Conservation (phyloP, 192 early-diverging fungal genomes). For the Umbelopsis sp. region DNA sequence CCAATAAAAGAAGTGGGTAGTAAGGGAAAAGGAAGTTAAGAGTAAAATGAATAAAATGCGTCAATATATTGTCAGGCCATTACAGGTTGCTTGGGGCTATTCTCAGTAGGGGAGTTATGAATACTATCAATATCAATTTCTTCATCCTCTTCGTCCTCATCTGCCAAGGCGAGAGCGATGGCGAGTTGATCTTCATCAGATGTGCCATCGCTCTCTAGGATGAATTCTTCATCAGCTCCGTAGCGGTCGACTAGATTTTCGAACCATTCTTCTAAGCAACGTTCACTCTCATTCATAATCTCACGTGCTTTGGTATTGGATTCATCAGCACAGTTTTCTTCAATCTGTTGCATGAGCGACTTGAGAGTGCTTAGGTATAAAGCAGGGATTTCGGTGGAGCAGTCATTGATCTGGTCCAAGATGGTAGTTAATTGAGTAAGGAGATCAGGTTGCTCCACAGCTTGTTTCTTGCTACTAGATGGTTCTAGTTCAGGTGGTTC, state of each 20-base stretch:
- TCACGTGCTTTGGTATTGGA: constrained; percentile 25
- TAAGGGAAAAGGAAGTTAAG: too few relatives aligned
- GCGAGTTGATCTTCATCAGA: constrained; percentile 31
- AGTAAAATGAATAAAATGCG: neutral
- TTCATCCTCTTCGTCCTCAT: constrained; percentile 30
- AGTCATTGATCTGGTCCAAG: constrained; percentile 33
- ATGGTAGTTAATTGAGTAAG: constrained; percentile 26
- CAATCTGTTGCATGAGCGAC: constrained; percentile 33
- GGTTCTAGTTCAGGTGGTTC: constrained; percentile 10
- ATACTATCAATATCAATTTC: constrained; percentile 24
- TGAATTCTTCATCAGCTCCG: constrained; percentile 33
- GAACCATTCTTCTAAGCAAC: constrained; percentile 34
- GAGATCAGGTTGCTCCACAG: constrained; percentile 14
- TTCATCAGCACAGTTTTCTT: constrained; percentile 32
- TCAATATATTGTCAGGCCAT: neutral
- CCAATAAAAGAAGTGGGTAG: too few relatives aligned
- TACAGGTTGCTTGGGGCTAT: constrained; percentile 6
- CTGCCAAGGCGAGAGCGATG: constrained; percentile 26
- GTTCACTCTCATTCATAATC: constrained; percentile 32
- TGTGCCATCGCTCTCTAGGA: constrained; percentile 3
- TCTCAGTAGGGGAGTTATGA: constrained; percentile 16
- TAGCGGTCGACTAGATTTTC: constrained; percentile 32
- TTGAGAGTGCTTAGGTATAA: constrained; percentile 29
- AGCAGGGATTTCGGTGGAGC: constrained; percentile 33
- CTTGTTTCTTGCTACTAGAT: neutral